Base-by-base conservation (phyloP, 2,329 filamentous ascomycete genomes). In the Hypoxylon sp. region DNA sequence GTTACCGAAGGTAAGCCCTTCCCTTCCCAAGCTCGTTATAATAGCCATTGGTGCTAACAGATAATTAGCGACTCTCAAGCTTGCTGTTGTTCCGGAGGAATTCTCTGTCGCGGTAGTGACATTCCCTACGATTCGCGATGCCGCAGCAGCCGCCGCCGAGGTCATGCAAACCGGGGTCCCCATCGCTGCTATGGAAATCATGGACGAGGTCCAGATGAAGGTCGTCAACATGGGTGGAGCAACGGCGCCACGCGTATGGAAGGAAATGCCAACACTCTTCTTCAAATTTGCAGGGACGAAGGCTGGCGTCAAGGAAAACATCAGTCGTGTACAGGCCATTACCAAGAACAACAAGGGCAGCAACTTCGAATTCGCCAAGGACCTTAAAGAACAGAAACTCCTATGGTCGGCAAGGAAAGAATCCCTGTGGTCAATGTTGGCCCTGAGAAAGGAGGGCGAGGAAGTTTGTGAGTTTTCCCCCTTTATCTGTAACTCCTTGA, bases 151-250 rank as follows among this genome's bases (percentile, higher is more conserved):
- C 0, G 92, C 92, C 0, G 90, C 91, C 1, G 87, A 87, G 53
- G 88, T 95, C n/a, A 91, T 95, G 84, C 88, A 91, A 73, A 86
- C 89, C 0, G 92, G 90, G 0, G 84, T 94, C 2, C 91, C 90
- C 0, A 86, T 94, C 5, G 91, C 90, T 0, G 91, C 91, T 2
- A 91, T 94, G 87, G 93, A 96, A 79, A 89, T 96, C 72, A 93
- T 96, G 91, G 93, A 96, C 75, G 93, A 96, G 63, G 91, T 95
- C 2, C 92, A 94, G 79, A 96, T 96, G 93, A 86, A 84, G 69
- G 91, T 95, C 0, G 90, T 96, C 75, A 96, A 96, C 79, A 83
- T 89, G 58, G 87, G 90, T 10, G 90, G 91, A 0, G 88, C 88
- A 3, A 93, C 91, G 0, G 86, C 87, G 6, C 90, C 89, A 14